Conservation (phyloP, 1,284 basidiomycete species). For the Tilletia indica region DNA sequence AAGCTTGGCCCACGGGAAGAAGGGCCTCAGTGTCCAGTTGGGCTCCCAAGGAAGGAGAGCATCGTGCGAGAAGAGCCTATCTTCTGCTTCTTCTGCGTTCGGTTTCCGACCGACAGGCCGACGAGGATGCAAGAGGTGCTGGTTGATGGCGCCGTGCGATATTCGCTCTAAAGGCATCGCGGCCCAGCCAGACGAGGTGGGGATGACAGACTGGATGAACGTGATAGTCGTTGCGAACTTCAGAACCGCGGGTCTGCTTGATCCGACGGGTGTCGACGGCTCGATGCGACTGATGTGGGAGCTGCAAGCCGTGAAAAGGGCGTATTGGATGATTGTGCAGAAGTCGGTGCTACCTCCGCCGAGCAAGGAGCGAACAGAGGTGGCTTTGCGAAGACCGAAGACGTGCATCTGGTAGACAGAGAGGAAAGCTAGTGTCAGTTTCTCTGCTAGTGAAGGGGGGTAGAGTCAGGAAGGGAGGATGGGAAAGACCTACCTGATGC, state of each 20-base stretch:
- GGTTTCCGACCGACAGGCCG: slow-evolving; percentile 70
- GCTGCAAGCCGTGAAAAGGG: background rate
- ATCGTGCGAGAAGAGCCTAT: slow-evolving; percentile 81
- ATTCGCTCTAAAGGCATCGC: no score
- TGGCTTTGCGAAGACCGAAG: slow-evolving; percentile 32
- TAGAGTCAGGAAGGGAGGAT: no score
- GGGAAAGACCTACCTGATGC: no score
- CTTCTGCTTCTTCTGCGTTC: slow-evolving; percentile 76
- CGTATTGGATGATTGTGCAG: slow-evolving; percentile 2
- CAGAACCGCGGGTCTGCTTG: background rate
- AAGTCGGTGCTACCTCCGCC: background rate
- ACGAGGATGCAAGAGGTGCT: slow-evolving; percentile 80
- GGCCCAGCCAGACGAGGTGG: no score
- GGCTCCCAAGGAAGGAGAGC: slow-evolving; percentile 73
- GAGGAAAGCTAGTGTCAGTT: slow-evolving; percentile 12
- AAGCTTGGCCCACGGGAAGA: slow-evolving; percentile 61
- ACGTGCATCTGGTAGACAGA: slow-evolving; percentile 36
- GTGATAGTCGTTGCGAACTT: no score
- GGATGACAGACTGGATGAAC: no score
- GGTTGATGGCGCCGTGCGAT: no score
- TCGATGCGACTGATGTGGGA: background rate
- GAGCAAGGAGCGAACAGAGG: slow-evolving; percentile 11
- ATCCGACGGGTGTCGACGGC: background rate
- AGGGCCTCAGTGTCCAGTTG: slow-evolving; percentile 73
- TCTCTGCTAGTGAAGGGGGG: no score